Evolutionary conservation across 73 alveolate genomes (phyloP), one percentile per base, ranked within the genome.

Genomic region (Symbiodinium pilosum): DNA sequence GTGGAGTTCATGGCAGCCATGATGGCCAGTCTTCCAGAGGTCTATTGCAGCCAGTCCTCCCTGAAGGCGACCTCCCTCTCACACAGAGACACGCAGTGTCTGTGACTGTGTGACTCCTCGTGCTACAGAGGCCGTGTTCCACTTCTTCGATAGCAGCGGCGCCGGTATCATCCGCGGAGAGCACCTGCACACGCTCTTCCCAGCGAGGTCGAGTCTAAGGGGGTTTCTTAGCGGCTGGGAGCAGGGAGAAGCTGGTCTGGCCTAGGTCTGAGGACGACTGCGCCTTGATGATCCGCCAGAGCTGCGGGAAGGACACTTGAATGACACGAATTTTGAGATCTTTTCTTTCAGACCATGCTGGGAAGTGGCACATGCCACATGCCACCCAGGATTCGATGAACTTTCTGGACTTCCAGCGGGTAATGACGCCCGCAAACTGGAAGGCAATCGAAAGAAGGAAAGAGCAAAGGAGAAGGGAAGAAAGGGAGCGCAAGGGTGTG

Each of bases 381-480:
- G n/a, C n/a, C n/a, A 14, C 59, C 14, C 59, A 86, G 94, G 94
- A 86, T 30, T 52, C 94, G 7, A 51, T 86, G 94, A 86, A n/a
- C 40, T 52, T 86, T 36, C 59, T 43, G 41, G 71, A 54, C 84
- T 52, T 86, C 84, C 71, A 40, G 84, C 83, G 64, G 11, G 84
- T 86, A 21, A 86, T 86, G 94, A 51, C 84, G 54, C 94, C 94
- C 56, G 84, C 68, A 30, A 32, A 86, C 84, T 86, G 64, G 83
- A 51, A 86, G 94, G 94, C 77, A 18, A 38, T 43, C 71, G 69
- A 8, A 47, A 8, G 64, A 8, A 11, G 64, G 8, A 8, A 47
- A 8, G 16, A 47, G 16, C 71, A 5, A 1, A 16, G 68, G 28
- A 51, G n/a, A n/a, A n/a, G n/a, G n/a, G n/a, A n/a, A n/a, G n/a